Evolutionary conservation across 202 grass and related monocot genomes (phyloP).

Genomic region (Hordeum pubiflorum): DNA sequence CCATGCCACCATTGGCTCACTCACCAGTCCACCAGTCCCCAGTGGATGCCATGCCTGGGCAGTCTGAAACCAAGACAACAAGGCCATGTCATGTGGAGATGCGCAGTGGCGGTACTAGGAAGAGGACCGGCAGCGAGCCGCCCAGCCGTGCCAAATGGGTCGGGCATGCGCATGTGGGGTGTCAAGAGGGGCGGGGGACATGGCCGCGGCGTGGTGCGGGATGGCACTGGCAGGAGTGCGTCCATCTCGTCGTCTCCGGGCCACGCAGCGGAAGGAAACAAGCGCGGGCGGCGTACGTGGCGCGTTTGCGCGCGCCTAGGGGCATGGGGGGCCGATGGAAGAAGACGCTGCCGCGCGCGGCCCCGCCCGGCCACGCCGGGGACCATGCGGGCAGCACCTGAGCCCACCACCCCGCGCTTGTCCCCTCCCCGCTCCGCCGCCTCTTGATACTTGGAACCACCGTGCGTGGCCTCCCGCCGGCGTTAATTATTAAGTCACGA

Average conservation of each 20-base stretch:
- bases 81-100: neutral
- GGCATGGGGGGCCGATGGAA: neutral
- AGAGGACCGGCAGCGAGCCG: neutral
- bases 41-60: no score
- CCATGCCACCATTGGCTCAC: neutral
- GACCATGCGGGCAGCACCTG: constrained; percentile 5
- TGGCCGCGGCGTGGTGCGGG: neutral
- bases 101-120: neutral
- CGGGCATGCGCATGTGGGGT: constrained; percentile 5
- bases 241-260: neutral
- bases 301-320: neutral
- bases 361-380: neutral
- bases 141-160: neutral
- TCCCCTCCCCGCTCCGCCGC: neutral
- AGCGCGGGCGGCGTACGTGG: neutral
- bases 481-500: neutral
- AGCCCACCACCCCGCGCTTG: neutral
- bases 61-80: neutral
- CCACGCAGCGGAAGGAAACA: neutral
- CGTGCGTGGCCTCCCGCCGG: neutral
- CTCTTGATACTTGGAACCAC: neutral
- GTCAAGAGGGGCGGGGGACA: neutral
- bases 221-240: neutral
- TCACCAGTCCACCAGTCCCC: no score
- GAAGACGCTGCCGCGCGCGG: neutral